Evolutionary conservation across 495 filamentous ascomycete genomes (phyloP).

Genomic region (Aspergillus heteromorphus): DNA sequence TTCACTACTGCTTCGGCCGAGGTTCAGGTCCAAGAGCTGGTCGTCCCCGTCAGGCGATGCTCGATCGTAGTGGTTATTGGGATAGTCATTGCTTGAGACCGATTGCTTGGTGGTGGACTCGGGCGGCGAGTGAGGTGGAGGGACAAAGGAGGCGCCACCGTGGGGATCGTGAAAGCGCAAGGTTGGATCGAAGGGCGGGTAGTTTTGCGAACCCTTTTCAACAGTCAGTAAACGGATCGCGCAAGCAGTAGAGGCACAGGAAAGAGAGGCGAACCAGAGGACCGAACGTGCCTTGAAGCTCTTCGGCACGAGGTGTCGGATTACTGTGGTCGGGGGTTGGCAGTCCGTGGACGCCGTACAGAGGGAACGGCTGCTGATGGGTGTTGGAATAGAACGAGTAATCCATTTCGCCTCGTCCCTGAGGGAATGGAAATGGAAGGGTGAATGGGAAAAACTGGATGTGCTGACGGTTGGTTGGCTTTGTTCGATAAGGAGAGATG

Average conservation of each 20-base stretch:
- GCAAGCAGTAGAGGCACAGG: neutral
- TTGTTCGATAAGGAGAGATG: neutral
- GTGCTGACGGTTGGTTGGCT: neutral
- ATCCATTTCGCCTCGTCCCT: slow-evolving; percentile 27
- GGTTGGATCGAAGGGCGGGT: slow-evolving; percentile 35
- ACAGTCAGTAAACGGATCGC: neutral
- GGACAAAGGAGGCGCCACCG: slow-evolving; percentile 20
- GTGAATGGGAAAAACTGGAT: neutral
- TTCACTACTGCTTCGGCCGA: slow-evolving; percentile 48
- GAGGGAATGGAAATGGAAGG: neutral
- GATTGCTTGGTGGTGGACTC: slow-evolving; percentile 40
- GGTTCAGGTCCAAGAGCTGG: slow-evolving; percentile 18
- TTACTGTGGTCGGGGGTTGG: slow-evolving; percentile 33
- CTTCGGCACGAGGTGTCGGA: slow-evolving; percentile 19
- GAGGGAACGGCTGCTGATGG: slow-evolving; percentile 30
- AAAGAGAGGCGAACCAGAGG: slow-evolving; percentile 19
- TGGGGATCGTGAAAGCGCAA: slow-evolving; percentile 30
- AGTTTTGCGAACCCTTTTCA: slow-evolving; percentile 17
- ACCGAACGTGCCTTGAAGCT: slow-evolving; percentile 24
- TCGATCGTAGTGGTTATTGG: slow-evolving; percentile 16
- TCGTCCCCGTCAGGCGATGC: slow-evolving; percentile 31
- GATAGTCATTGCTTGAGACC: slow-evolving; percentile 26
- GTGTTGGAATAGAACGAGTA: slow-evolving; percentile 33
- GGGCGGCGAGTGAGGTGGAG: slow-evolving; percentile 41
- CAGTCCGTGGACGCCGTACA: slow-evolving; percentile 37